These are phyloP conservation scores for sorghum (Sorghum bicolor) DNA, from an alignment of 176 grass and related monocot genomes.

Conservation along the genomic window Sorghum_bicolor_NCBIv3 NC_012874.2:70428001-70428500, in stretches of 20 bases:
- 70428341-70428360: not conserved
- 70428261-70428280: not conserved
- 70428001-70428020: not conserved
- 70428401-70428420: not conserved
- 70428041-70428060: slow-evolving; percentile 68
- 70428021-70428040: slow-evolving; percentile 29
- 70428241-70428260: not conserved
- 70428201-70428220: not conserved
- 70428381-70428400: slow-evolving; percentile 42
- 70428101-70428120: not conserved
- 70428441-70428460: not conserved
- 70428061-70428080: slow-evolving; percentile 52
- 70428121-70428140: not conserved
- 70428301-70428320: not conserved
- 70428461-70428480: slow-evolving; percentile 55
- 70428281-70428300: not conserved
- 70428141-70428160: not conserved
- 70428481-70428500: slow-evolving; percentile 53
- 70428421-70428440: not conserved
- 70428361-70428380: not conserved
- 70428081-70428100: not conserved
- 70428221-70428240: not conserved
- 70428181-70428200: not conserved
- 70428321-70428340: not conserved
- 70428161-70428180: not conserved